Evolutionary conservation across 2,329 filamentous ascomycete genomes (phyloP), one percentile per base, ranked within the genome.

Genomic region (Tetracladium maxilliforme): DNA sequence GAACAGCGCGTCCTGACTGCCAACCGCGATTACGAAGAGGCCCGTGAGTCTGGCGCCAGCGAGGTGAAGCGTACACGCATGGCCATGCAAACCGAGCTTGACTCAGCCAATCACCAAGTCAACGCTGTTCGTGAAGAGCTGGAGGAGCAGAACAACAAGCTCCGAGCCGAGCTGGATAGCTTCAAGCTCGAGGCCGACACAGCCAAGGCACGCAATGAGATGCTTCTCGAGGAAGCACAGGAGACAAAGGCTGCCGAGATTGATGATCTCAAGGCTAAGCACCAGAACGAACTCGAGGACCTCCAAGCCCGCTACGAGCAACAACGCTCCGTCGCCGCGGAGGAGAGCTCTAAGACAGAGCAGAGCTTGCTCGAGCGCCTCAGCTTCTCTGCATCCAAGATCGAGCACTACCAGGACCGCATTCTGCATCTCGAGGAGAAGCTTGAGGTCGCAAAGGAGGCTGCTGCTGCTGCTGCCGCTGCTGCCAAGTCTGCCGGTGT

Each of bases 351-450:
- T 39, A 74, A 80, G 24, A 62, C 72, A 3, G 84, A 93, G 48
- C 65, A 75, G 33, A 78, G 86, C 45, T 67, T 92, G 21, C 65
- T 78, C 23, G 83, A 94, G 43, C 74, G 80, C 14, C 65, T 95
- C 28, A 74, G 70, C 34, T 64, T 95, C 29, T 81, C 83, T 0
- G 71, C 86, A 7, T 81, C 83, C 29, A 92, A 87, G 60, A 70
- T 77, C 4, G 72, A 84, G 38, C 79, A 92, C 45, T 68, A 92
- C 13, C 77, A 92, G 45, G 86, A 94, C 40, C 82, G 81, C 39
- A 69, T 94, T 14, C 53, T 66, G 5, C 79, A 92, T 39, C 62
- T 95, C 2, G 83, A 94, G 47, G 86, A 94, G 48, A 87, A 84
- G 49, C 66, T 98, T 10, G 77, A 92, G 39, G 79, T 95, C 38